Evolutionary conservation across 2,329 filamentous ascomycete genomes (phyloP), one percentile per base, ranked within the genome.

Genomic region (Fusarium sp.): DNA sequence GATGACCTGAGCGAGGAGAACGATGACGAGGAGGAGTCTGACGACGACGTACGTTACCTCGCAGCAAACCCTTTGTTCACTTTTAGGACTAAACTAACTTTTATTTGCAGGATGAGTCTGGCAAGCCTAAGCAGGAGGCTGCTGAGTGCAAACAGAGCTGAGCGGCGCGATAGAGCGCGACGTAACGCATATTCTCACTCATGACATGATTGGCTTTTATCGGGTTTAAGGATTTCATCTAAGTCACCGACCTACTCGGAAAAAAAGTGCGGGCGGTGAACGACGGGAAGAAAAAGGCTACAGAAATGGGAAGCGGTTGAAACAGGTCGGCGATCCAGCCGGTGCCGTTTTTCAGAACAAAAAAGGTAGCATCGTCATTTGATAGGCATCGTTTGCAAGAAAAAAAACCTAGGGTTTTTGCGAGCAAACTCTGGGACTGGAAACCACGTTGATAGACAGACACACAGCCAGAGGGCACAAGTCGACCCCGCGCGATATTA

Each of bases 131-230:
- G 88, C 94, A 96, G 86, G 94, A 97, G 85, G 92, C 94, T 76
- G 94, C 95, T 76, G 95, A 97, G 87, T 97, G 95, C 91, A 97
- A 97, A 89, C 94, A 97, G 86, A 97, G 94, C 86, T 97, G 90
- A 88, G 85, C 69, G 71, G 61, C 66, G 57, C 56, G 71, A 83
- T 78, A 83, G 86, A 75, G 87, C 59, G 54, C 64, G 47, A 72
- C 68, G 73, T 47, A 57, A 60, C 54, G 60, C 66, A 72, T 66
- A 64, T 64, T 68, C 59, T 64, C 58, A 67, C 63, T 77, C 64
- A 77, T 76, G 73, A 76, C 65, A 78, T 74, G 75, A 77, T 75
- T 71, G 74, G 65, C 60, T 72, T 76, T 67, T 60, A 59, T 70
- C 56, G 60, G 72, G 58, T 73, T 74, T 73, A 60, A 69, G 74